Percentiles rank a stretch among this genome's conserved stretches.
Conservation (phyloP, 305 asterid genomes). For the Fraxinus sp. region DNA sequence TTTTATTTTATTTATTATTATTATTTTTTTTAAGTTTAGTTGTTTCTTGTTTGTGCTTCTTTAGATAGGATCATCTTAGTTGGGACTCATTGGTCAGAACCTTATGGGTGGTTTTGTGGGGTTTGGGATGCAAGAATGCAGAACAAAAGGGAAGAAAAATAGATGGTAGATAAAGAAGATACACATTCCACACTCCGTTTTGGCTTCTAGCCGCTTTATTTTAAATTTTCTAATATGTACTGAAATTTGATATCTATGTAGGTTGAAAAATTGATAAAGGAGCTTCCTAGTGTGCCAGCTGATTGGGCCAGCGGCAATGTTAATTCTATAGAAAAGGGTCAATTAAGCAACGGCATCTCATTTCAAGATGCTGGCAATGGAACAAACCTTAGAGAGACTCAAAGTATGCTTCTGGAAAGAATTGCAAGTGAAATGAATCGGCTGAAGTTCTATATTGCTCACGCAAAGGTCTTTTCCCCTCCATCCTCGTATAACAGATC, state of each 20-base stretch:
- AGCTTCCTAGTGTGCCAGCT: conserved; percentile 74
- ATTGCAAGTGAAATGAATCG: conserved; percentile 97
- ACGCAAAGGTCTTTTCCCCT: conserved; percentile 71
- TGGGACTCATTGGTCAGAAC: conserved; percentile 15
- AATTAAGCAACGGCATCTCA: conserved; percentile 58
- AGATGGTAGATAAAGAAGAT: background rate
- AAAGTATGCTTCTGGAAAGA: conserved; percentile 93
- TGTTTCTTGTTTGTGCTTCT: conserved; percentile 3
- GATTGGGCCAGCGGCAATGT: conserved; percentile 61
- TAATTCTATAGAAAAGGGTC: conserved; percentile 46
- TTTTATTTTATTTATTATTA: background rate
- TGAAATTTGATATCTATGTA: conserved; percentile 30
- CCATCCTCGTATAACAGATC: conserved; percentile 19
- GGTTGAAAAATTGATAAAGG: conserved; percentile 93
- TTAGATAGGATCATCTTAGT: background rate
- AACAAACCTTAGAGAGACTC: conserved; percentile 79
- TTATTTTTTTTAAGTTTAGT: background rate
- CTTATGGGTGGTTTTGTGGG: background rate
- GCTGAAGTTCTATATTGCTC: conserved; percentile 80
- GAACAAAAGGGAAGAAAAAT: conserved; percentile 18
- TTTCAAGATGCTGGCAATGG: conserved; percentile 65
- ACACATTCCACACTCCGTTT: conserved; percentile 7
- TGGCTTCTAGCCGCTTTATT: background rate
- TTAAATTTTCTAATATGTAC: conserved; percentile 8
- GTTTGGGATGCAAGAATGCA: background rate